Evolutionary conservation across 768 basidiomycete species (phyloP).

Genomic region (Podaxis rugospora): DNA sequence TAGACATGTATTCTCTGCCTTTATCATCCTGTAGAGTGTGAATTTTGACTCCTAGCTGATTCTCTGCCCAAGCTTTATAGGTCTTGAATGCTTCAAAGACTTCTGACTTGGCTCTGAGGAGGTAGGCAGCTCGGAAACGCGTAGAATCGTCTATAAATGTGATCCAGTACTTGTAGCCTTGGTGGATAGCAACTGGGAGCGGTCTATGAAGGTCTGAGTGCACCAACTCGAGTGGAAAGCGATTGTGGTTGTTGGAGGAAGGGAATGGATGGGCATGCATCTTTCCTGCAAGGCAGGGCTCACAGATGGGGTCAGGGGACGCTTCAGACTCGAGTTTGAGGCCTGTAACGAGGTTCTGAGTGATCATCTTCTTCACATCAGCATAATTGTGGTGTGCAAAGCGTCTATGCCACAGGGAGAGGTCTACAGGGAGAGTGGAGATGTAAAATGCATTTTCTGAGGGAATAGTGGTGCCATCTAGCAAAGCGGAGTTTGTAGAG

Average conservation of each 20-base stretch:
- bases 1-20: not conserved
- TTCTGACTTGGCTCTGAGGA: constrained; percentile 3
- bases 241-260: not conserved
- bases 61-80: not conserved
- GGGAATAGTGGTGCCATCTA: too few relatives aligned
- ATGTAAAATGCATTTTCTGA: too few relatives aligned
- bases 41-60: not conserved
- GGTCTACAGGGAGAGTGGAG: too few relatives aligned
- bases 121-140: not conserved
- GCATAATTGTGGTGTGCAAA: too few relatives aligned
- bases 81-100: constrained; percentile 7
- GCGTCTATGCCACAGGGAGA: too few relatives aligned
- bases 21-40: too few relatives aligned
- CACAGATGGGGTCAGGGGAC: not conserved
- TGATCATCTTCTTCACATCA: too few relatives aligned
- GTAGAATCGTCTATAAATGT: constrained; percentile 11
- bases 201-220: not conserved
- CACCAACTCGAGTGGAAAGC: not conserved
- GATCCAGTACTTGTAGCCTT: constrained; percentile 7
- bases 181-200: too few relatives aligned
- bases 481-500: too few relatives aligned
- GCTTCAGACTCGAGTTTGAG: too few relatives aligned
- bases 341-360: too few relatives aligned
- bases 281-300: not conserved
- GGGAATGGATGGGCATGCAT: not conserved